Evolutionary conservation across 2,329 filamentous ascomycete species (phyloP), one percentile per base, ranked within the genome.

Genomic region (Talaromyces sp.): DNA sequence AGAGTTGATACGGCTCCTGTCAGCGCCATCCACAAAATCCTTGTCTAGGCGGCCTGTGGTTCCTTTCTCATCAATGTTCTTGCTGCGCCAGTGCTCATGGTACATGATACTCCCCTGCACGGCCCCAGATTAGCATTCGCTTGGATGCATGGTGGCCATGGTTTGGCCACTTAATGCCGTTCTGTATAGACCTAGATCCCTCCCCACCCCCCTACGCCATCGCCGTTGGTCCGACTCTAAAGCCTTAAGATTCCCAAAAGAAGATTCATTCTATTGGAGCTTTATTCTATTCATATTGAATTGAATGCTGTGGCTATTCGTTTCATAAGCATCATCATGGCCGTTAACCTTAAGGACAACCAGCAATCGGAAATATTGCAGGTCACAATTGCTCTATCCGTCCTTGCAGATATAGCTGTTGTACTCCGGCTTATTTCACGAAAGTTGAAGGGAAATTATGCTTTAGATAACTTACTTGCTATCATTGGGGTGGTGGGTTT

Each of bases 381-480:
- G 7, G 41, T 46, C 27, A 56, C 55, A 29, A 56, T 56, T 49
- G 55, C 55, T 8, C n/a, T 56, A 29, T 56, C 55, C 31, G 38
- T 27, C 13, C n/a, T 56, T 11, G 55, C 56, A 14, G 50, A 51
- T 2, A 32, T 68, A 4, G 62, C 70, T 5, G 66, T 72, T 31
- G 67, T 35, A 3, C 57, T 72, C 24, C 68, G 70, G 1, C 62
- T 72, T 5, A 14, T 69, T 51, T 66, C 70, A 1, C 57, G 70
- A 29, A 66, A 63, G 38, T 55, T 72, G 51, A 70, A 64, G 7
- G 67, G 43, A 2, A 46, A 68, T 1, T 65, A 63, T 29, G 63
- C 52, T 41, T 26, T 71, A 60, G 70, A 72, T 60, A 70, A 72
- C 60, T 68, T 68, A 55, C 61, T 72, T 59, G 71, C 71, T 51